A percentile compares a stretch with the other conserved stretches of the same genome.
These are phyloP conservation scores for Mortierella claussenii DNA, from an alignment of 192 early-diverging fungal species.

Conservation along the genomic window DNA sequence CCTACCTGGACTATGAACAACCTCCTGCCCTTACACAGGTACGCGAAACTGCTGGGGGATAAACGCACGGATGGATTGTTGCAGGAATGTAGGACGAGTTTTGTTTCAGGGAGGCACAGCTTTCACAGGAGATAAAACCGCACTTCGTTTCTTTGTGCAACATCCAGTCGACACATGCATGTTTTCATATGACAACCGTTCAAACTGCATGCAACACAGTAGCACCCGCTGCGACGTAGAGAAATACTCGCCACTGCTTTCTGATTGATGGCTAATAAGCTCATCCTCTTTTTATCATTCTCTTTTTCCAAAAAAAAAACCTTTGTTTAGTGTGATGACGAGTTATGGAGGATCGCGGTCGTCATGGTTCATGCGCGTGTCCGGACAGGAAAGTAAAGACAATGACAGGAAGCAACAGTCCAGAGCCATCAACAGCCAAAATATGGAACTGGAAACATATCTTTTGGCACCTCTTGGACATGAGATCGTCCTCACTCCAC, in stretches of 20 bases:
- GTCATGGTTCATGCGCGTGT: conserved; percentile 51
- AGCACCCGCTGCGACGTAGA: no score
- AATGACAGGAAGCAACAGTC: conserved; percentile 11
- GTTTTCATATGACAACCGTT: no score
- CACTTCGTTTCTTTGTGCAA: no score
- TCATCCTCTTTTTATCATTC: background rate
- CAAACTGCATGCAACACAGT: no score
- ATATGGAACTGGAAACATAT: conserved; percentile 18
- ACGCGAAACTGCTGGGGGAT: background rate
- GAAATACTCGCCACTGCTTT: no score
- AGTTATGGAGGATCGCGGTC: conserved; percentile 27
- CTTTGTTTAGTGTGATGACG: conserved; percentile 37
- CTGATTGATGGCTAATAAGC: no score
- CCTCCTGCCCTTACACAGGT: conserved; percentile 48
- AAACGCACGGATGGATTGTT: background rate
- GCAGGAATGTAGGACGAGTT: no score
- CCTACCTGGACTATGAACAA: conserved; percentile 46
- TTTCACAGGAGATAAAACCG: no score
- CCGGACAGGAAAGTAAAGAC: conserved; percentile 14
- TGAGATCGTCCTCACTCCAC: conserved; percentile 30
- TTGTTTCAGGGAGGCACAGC: no score
- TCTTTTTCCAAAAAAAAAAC: no score
- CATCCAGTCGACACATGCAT: no score
- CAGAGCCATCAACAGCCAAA: conserved; percentile 6
- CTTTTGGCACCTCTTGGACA: conserved; percentile 32